These are phyloP conservation scores for Gentiana straminea DNA, from an alignment of 257 asterid genomes.

Conservation along the genomic window DNA sequence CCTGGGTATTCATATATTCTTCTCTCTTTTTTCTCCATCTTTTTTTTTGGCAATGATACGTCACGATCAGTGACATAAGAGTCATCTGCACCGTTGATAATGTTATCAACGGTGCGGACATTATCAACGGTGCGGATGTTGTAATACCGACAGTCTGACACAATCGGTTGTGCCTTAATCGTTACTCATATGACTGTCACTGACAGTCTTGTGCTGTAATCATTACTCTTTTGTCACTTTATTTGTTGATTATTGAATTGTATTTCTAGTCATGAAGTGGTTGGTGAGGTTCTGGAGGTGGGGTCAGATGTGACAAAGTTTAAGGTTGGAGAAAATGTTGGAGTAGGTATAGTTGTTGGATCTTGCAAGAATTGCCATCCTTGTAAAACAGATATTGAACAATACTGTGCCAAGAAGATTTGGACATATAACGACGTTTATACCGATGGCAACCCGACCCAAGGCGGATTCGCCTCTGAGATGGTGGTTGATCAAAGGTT, in stretches of 20 bases:
- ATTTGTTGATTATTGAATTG: neutral
- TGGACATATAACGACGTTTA: conserved; percentile 93
- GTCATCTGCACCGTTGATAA: no score
- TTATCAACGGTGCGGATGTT: no score
- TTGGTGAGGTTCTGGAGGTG: conserved; percentile 83
- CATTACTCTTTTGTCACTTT: conserved; percentile 1
- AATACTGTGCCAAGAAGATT: conserved; percentile 85
- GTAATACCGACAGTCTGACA: no score
- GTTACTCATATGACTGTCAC: no score
- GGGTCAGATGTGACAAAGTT: conserved; percentile 68
- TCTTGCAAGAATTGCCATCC: conserved; percentile 60
- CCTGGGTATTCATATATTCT: conserved; percentile 51
- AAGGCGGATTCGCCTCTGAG: conserved; percentile 75
- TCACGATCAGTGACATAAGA: no score
- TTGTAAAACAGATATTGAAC: conserved; percentile 67
- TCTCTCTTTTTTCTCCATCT: no score
- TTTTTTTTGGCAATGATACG: no score
- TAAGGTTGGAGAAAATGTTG: conserved; percentile 62
- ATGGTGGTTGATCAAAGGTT: conserved; percentile 90
- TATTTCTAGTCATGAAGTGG: conserved; percentile 72
- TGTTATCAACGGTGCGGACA: no score
- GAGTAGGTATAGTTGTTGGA: conserved; percentile 78
- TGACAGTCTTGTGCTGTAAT: no score
- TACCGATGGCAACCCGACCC: conserved; percentile 78
- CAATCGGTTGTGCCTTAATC: no score